Evolutionary conservation across 139 green algal genomes (phyloP), one percentile per base, ranked within the genome.

Genomic region (Parachlorella kessleri): DNA sequence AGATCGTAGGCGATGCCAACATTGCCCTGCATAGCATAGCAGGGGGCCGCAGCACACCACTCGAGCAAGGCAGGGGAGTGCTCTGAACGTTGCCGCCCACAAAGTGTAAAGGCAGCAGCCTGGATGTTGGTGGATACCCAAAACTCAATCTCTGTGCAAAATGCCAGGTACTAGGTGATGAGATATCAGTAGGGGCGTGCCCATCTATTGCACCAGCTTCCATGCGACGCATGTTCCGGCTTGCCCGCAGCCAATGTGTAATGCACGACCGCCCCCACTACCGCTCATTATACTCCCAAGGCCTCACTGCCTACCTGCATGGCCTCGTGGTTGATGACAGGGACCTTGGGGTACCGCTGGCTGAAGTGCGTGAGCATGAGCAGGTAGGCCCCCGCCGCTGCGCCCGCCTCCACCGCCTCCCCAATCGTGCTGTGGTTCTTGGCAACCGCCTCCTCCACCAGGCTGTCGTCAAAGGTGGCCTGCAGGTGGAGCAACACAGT

Each of bases 341-440:
- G 93, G 37, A 98, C 87, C 74, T 95, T 97, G 30, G 95, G 93
- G 82, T 98, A 98, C 64, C 97, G 87, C 75, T 96, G 93, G 72
- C 86, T 95, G 89, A 99, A 99, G 86, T 99, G 97, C 1, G 97
- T 99, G 55, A 99, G 86, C 35, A 99, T 76, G 8, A 87, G 96
- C n/a, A 94, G 88, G 82, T 95, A 98, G 2, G 89, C 96, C 4
- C 89, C 83, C 21, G 95, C 90, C 68, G 89, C 77, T 40, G 66
- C 48, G 23, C 91, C 92, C 4, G 90, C 81, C 32, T 81, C 54
- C 35, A 99, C 77, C 36, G 96, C 97, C 76, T 99, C 95, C 18
- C 76, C 73, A 4, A 89, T 96, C 33, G 94, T 96, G 86, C 86
- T 95, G 89, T 99, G 97, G 36, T 83, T 82, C 90, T 99, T 99